Base-by-base conservation (phyloP, 441 rosid genomes). In the Adansonia gregorii region DNA sequence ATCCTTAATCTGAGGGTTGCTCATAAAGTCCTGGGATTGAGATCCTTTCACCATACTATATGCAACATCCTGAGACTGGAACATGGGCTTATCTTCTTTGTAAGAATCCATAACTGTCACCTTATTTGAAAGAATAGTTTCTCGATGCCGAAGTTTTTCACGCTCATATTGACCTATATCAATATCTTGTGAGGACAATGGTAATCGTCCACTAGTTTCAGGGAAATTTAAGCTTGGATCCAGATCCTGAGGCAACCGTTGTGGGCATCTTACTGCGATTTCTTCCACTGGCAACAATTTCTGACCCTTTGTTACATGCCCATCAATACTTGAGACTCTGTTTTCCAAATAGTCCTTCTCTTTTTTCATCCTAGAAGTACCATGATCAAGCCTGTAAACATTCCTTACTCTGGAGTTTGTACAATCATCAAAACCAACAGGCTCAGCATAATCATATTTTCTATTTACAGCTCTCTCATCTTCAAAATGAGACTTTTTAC, bases 241-340 rank as follows among this genome's bases (percentile, higher is more conserved):
- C 66, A 79, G 43, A 74, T 80, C 80, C 20, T 69, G 72, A 56
- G 85, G 77, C 77, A 78, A 59, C 55, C 71, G 78, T 81, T 79
- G 81, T 31, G 86, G 78, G 67, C 84, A 82, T 77, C 86, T 80
- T 27, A 48, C 15, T 51, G 71, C 74, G 8, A 75, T 85, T 69
- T 84, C 87, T 77, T 88, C 90, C 79, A 65, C 11, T 43, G 81
- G 83, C 56, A 83, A 19, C 1, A 82, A 67, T 81, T 85, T 87
- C 55, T 81, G 80, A 72, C 71, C 85, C 79, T 79, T 60, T 69
- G 76, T 75, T 51, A 78, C 78, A 76, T 66, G 85, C 20, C 75
- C 84, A 72, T 78, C 84, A 67, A 54, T 54, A 65, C 60, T 79
- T 43, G 41, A n/a, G 81, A 68, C 60, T 78, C 88, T 83, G 43